Evolutionary conservation across 2,329 filamentous ascomycete species (phyloP).

Genomic region (Trichoderma aggressivum): DNA sequence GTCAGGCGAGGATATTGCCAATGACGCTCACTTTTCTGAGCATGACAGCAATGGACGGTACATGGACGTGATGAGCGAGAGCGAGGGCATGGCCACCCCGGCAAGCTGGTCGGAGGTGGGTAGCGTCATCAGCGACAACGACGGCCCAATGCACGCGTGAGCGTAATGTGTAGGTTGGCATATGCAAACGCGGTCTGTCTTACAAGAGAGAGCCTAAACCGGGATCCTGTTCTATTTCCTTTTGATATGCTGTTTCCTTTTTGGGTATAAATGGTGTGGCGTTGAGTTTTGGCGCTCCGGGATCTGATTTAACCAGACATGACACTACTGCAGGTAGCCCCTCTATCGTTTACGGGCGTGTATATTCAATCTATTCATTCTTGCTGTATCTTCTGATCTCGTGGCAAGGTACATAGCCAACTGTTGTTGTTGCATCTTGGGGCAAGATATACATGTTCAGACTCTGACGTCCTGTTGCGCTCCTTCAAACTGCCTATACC

Average conservation of each 20-base stretch:
- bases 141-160: slow-evolving; percentile 30
- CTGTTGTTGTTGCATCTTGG: background rate
- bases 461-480: background rate
- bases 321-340: slow-evolving; percentile 5
- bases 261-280: slow-evolving; percentile 13
- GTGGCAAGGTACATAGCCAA: background rate
- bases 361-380: background rate
- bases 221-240: background rate
- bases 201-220: background rate
- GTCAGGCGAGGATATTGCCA: slow-evolving; percentile 47
- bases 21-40: slow-evolving; percentile 40
- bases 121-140: slow-evolving; percentile 58
- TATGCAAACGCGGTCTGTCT: background rate
- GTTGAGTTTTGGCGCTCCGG: slow-evolving; percentile 15
- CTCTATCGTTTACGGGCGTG: slow-evolving; percentile 11
- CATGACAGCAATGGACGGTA: slow-evolving; percentile 38
- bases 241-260: background rate
- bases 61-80: slow-evolving; percentile 58
- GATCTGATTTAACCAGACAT: background rate
- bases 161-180: background rate
- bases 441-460: background rate
- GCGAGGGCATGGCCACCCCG: slow-evolving; percentile 57
- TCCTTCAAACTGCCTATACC: background rate
- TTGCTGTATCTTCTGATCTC: background rate
- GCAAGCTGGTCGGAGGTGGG: slow-evolving; percentile 64